phyloP scores from a whole-genome alignment of 2,329 filamentous ascomycete genomes.

The Microdochium nivale region DNA sequence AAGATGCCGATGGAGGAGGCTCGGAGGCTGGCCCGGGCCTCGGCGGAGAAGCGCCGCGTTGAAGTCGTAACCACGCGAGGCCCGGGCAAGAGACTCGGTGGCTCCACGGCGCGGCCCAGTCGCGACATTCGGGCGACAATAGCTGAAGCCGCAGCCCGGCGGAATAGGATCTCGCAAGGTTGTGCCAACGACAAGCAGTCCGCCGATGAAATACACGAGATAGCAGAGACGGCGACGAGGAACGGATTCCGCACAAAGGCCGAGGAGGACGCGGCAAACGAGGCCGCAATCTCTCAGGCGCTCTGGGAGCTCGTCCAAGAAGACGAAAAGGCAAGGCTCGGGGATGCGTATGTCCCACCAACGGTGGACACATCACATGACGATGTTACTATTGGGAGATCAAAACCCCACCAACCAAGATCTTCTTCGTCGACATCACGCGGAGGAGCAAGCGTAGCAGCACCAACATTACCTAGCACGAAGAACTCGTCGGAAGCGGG shows the following conservation, averaged over 20 bases:
- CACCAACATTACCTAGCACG: background rate
- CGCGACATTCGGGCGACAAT: slow-evolving; percentile 66
- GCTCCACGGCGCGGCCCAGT: slow-evolving; percentile 41
- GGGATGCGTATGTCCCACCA: slow-evolving; percentile 40
- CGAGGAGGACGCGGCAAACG: slow-evolving; percentile 83
- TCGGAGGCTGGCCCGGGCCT: slow-evolving; percentile 61
- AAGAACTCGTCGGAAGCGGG: slow-evolving; percentile 8
- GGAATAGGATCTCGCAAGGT: slow-evolving; percentile 54
- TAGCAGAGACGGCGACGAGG: slow-evolving; percentile 53
- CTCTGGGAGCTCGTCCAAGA: slow-evolving; percentile 81
- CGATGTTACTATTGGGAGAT: slow-evolving; percentile 18
- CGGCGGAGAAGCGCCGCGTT: slow-evolving; percentile 60
- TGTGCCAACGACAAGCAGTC: slow-evolving; percentile 67
- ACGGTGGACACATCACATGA: slow-evolving; percentile 43
- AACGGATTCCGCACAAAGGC: slow-evolving; percentile 77
- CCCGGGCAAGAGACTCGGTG: slow-evolving; percentile 67
- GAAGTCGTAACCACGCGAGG: slow-evolving; percentile 33
- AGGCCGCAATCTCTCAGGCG: slow-evolving; percentile 76
- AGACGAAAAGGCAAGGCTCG: slow-evolving; percentile 52
- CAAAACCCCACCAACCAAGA: slow-evolving; percentile 6
- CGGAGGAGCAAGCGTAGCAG: background rate
- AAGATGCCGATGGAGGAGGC: slow-evolving; percentile 64
- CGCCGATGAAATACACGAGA: slow-evolving; percentile 56
- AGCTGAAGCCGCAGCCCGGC: slow-evolving; percentile 60
- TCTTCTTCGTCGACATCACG: background rate